These are phyloP conservation scores for Coemansia sp. DNA, from an alignment of 192 early-diverging fungal genomes.

Conservation along the genomic window DNA sequence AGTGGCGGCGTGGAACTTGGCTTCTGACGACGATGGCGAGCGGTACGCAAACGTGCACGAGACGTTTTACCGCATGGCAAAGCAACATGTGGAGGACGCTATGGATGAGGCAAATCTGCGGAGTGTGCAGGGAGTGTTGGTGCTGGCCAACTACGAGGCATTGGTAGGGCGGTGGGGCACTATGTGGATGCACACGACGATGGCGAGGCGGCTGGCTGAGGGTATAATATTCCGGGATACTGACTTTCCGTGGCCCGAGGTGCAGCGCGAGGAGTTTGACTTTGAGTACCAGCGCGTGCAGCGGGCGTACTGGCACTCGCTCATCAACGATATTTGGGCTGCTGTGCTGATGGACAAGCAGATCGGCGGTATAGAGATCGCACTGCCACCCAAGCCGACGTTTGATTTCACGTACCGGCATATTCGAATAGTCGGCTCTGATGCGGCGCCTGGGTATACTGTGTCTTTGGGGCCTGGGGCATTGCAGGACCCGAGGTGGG, in stretches of 20 bases:
- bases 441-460: conserved; percentile 35
- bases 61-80: conserved; percentile 47
- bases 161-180: conserved; percentile 57
- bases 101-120: conserved; percentile 57
- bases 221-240: conserved; percentile 53
- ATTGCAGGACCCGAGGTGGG: conserved; percentile 34
- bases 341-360: conserved; percentile 58
- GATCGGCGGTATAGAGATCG: conserved; percentile 46
- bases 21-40: conserved; percentile 30
- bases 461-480: conserved; percentile 34
- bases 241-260: conserved; percentile 52
- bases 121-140: conserved; percentile 54
- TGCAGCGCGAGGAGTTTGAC: conserved; percentile 47
- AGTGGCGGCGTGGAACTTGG: conserved; percentile 52
- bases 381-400: conserved; percentile 42
- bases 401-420: conserved; percentile 51
- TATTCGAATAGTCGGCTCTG: conserved; percentile 25
- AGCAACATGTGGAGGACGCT: conserved; percentile 54
- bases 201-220: conserved; percentile 53
- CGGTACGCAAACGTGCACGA: conserved; percentile 47
- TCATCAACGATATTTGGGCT: conserved; percentile 57
- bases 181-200: conserved; percentile 59
- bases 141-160: conserved; percentile 57
- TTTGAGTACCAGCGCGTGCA: conserved; percentile 56
- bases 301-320: conserved; percentile 59